These are phyloP conservation scores for Setaria viridis DNA, from an alignment of 202 grass and related monocot genomes.

Conservation along the genomic window DNA sequence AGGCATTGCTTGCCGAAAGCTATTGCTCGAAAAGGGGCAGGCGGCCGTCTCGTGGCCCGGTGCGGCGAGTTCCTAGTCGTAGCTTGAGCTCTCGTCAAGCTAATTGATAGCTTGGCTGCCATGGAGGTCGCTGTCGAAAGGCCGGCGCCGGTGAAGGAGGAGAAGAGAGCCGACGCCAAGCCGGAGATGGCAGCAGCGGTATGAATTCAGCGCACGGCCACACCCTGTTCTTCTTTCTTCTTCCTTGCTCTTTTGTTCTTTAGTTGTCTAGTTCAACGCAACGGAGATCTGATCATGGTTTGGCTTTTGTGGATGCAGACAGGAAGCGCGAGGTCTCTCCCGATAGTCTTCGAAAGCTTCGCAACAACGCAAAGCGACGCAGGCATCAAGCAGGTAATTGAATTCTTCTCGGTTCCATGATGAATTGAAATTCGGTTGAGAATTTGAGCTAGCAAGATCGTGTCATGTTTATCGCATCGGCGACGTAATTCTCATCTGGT, in stretches of 20 bases:
- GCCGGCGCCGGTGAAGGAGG: slow-evolving; percentile 37
- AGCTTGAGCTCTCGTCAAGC: neutral
- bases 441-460: neutral
- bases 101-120: neutral
- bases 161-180: slow-evolving; percentile 27
- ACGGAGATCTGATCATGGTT: neutral
- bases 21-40: neutral
- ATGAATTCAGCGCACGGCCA: neutral
- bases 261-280: neutral
- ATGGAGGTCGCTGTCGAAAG: slow-evolving; percentile 54
- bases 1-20: slow-evolving; percentile 38
- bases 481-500: neutral
- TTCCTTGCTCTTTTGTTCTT: neutral
- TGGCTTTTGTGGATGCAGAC: slow-evolving; percentile 19
- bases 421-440: neutral
- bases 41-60: neutral
- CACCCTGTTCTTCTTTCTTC: neutral
- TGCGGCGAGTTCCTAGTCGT: neutral
- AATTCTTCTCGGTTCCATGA: neutral
- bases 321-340: slow-evolving; percentile 26
- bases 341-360: slow-evolving; percentile 61
- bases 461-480: neutral
- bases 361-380: slow-evolving; percentile 24
- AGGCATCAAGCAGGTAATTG: slow-evolving; percentile 36
- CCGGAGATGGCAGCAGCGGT: slow-evolving; percentile 13